Percentiles rank a stretch among this genome's conserved stretches.
These are phyloP conservation scores for Miscanthus sacchariflorus DNA, from an alignment of 202 grass and related monocot species.

Conservation along the genomic window DNA sequence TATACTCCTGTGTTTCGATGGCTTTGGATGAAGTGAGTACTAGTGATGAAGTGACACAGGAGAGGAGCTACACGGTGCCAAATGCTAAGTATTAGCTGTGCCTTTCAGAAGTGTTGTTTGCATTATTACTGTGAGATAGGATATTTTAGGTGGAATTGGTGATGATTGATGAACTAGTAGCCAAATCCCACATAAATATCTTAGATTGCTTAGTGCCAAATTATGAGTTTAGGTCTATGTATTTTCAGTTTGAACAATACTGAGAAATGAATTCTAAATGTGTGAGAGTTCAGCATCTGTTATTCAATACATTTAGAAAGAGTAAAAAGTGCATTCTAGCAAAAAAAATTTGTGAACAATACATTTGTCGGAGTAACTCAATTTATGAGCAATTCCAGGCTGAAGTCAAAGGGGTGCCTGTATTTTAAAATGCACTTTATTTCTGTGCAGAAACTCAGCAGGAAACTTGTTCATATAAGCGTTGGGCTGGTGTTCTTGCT, in stretches of 20 bases:
- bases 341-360: background rate
- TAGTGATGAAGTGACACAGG: background rate
- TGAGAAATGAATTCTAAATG: background rate
- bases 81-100: background rate
- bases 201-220: background rate
- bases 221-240: background rate
- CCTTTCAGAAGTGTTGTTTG: background rate
- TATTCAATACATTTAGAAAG: slow-evolving; percentile 5
- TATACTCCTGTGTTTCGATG: too few species aligned
- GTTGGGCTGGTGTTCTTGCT: slow-evolving; percentile 87
- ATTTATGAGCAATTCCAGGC: background rate
- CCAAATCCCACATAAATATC: background rate
- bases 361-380: slow-evolving; percentile 2
- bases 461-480: slow-evolving; percentile 94
- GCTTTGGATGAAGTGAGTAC: too few species aligned
- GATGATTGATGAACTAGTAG: slow-evolving; percentile 9
- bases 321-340: background rate
- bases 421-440: slow-evolving; percentile 13
- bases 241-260: slow-evolving; percentile 5
- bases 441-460: slow-evolving; percentile 73
- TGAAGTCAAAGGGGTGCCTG: background rate
- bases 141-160: background rate
- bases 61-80: background rate
- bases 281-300: background rate
- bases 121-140: slow-evolving; percentile 4